phyloP scores from a whole-genome alignment of 495 filamentous ascomycete species.

The Aspergillus indologenus region DNA sequence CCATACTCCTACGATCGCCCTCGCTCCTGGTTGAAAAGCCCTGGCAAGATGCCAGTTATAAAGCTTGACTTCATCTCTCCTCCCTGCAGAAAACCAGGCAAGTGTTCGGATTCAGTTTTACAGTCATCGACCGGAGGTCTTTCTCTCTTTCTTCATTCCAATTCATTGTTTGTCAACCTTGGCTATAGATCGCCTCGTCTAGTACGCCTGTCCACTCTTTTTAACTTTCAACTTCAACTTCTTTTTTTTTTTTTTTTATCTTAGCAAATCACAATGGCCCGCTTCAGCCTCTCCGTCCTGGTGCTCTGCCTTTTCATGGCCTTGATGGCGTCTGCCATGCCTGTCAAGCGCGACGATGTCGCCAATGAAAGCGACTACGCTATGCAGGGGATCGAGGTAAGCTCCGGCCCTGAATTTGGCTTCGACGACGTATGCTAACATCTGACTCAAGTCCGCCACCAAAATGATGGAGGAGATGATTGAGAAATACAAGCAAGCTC shows the following conservation, averaged over 20 bases:
- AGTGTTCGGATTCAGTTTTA: neutral
- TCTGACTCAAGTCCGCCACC: conserved; percentile 14
- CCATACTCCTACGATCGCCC: neutral
- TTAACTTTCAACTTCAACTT: neutral
- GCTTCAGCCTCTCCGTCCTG: conserved; percentile 33
- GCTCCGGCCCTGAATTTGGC: neutral
- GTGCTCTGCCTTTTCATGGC: conserved; percentile 34
- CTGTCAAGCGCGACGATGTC: conserved; percentile 25
- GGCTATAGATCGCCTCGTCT: conserved; percentile 8
- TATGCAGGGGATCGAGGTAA: neutral
- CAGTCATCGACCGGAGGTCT: neutral
- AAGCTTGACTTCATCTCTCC: neutral
- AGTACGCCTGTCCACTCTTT: conserved; percentile 14
- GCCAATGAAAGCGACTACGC: conserved; percentile 4
- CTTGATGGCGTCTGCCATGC: conserved; percentile 30
- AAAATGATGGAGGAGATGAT: conserved; percentile 23
- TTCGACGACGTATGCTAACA: neutral
- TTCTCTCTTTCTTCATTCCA: neutral
- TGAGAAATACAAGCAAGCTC: conserved; percentile 16
- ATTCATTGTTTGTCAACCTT: neutral
- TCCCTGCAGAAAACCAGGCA: neutral
- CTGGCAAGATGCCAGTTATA: neutral
- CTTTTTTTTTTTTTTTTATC: neutral
- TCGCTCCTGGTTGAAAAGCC: neutral
- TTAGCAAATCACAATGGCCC: conserved; percentile 31